Evolutionary conservation across 2,329 filamentous ascomycete genomes (phyloP).

Genomic region (Sclerotiophoma versabilis): DNA sequence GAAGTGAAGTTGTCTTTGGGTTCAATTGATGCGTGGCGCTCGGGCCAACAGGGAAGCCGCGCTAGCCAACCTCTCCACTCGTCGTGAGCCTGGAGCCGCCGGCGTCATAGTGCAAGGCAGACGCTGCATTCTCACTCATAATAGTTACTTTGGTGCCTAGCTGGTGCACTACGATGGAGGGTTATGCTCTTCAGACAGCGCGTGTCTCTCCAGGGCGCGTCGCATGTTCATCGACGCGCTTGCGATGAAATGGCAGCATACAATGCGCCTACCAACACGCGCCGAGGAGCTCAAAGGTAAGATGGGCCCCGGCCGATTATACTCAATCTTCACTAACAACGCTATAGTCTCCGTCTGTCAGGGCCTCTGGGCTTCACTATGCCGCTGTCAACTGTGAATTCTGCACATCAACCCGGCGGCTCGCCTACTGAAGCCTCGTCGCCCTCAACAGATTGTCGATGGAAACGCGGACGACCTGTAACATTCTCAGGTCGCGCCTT

Average conservation of each 20-base stretch:
- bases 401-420: constrained; percentile 18
- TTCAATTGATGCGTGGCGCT: constrained; percentile 29
- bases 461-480: constrained; percentile 31
- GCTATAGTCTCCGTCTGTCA: background rate
- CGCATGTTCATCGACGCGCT: constrained; percentile 23
- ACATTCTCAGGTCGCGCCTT: constrained; percentile 16
- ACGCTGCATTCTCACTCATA: constrained; percentile 14
- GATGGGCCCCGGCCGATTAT: background rate
- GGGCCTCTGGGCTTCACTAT: background rate
- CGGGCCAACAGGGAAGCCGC: constrained; percentile 15
- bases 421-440: constrained; percentile 4
- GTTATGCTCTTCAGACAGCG: constrained; percentile 43
- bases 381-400: background rate
- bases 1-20: constrained; percentile 23
- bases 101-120: constrained; percentile 29
- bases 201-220: constrained; percentile 37
- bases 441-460: constrained; percentile 19
- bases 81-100: constrained; percentile 2
- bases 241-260: constrained; percentile 21
- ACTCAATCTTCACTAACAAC: background rate
- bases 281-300: constrained; percentile 1
- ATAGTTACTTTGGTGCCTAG: constrained; percentile 36
- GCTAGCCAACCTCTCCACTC: constrained; percentile 24
- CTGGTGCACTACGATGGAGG: constrained; percentile 45
- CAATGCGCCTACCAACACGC: constrained; percentile 3